These are phyloP conservation scores for Dillenia suffruticosa DNA, from an alignment of 164 flowering plant genomes.

Conservation along the genomic window DNA sequence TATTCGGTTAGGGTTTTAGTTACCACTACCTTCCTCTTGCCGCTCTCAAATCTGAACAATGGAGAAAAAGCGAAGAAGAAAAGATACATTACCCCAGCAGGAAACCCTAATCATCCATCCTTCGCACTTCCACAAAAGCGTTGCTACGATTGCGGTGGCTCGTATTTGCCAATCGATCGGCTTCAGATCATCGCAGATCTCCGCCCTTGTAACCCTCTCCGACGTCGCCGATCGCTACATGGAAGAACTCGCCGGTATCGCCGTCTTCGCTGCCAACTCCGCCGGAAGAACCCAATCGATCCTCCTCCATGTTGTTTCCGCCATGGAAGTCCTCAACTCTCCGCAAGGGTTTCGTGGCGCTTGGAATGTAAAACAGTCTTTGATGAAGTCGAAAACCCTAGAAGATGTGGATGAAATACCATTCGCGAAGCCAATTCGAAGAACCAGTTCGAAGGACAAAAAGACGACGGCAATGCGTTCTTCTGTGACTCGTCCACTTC, in stretches of 20 bases:
- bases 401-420: conserved; percentile 38
- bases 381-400: conserved; percentile 16
- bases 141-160: conserved; percentile 32
- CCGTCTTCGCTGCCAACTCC: conserved; percentile 25
- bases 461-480: background rate
- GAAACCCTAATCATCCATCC: too few relatives aligned
- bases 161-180: conserved; percentile 53
- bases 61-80: too few relatives aligned
- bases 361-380: conserved; percentile 1
- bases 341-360: conserved; percentile 28
- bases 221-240: conserved; percentile 32
- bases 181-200: conserved; percentile 18
- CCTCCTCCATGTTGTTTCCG: conserved; percentile 31
- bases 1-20: too few relatives aligned
- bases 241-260: conserved; percentile 21
- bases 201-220: conserved; percentile 39
- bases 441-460: background rate
- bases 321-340: conserved; percentile 31
- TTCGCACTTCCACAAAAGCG: background rate
- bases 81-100: too few relatives aligned
- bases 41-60: too few relatives aligned
- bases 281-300: conserved; percentile 40
- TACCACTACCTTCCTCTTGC: too few relatives aligned
- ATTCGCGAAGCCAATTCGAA: conserved; percentile 44
- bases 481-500: too few relatives aligned